Evolutionary conservation across 352 stramenopile genomes (phyloP).

Genomic region (Phytophthora citricola): DNA sequence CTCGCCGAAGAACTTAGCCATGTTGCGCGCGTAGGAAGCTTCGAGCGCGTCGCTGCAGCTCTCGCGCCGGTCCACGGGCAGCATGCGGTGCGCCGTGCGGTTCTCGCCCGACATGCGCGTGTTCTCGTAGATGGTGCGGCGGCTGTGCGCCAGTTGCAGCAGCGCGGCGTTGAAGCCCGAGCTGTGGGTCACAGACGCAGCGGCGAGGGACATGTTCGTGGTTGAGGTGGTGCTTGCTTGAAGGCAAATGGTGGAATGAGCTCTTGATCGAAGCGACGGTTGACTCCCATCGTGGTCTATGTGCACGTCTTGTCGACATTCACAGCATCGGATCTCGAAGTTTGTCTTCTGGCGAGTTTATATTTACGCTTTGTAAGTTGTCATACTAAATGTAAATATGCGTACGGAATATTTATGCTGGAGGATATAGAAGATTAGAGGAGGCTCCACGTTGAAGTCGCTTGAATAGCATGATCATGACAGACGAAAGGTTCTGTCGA

Average conservation of each 20-base stretch:
- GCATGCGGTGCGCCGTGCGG: slow-evolving; percentile 43
- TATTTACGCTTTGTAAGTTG: too few relatives aligned
- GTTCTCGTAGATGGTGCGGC: slow-evolving; percentile 63
- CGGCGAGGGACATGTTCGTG: slow-evolving; percentile 16
- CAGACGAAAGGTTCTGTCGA: neutral
- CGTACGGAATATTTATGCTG: neutral
- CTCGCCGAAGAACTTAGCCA: slow-evolving; percentile 28
- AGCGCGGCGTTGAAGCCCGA: slow-evolving; percentile 32
- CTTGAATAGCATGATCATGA: slow-evolving; percentile 13
- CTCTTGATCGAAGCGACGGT: slow-evolving; percentile 10
- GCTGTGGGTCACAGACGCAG: slow-evolving; percentile 12
- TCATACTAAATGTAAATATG: too few relatives aligned
- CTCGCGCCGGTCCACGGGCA: slow-evolving; percentile 51
- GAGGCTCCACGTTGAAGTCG: slow-evolving; percentile 13
- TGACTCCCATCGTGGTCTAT: slow-evolving; percentile 10
- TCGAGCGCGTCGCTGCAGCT: slow-evolving; percentile 52
- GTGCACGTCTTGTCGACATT: slow-evolving; percentile 5
- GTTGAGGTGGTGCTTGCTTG: neutral
- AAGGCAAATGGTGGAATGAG: slow-evolving; percentile 35
- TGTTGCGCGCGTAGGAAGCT: slow-evolving; percentile 28
- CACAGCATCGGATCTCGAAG: neutral
- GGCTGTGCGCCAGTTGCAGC: slow-evolving; percentile 34
- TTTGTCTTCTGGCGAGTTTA: neutral
- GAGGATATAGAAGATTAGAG: neutral
- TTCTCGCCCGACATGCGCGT: slow-evolving; percentile 71